These are phyloP conservation scores for Singerocomus inundabilis DNA, from an alignment of 1,284 basidiomycete genomes.

Conservation along the genomic window DNA sequence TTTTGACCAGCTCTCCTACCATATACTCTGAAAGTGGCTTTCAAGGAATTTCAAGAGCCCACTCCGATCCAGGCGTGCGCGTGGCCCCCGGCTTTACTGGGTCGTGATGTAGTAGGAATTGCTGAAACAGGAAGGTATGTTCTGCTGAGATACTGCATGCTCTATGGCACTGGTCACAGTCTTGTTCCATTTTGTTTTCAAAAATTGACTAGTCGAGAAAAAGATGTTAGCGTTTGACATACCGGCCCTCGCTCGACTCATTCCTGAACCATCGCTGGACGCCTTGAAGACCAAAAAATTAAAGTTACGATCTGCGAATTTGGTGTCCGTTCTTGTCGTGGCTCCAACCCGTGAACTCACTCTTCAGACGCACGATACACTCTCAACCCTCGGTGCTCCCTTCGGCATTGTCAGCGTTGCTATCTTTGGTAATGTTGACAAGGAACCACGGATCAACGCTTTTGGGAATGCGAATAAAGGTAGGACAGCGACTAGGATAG, in stretches of 20 bases:
- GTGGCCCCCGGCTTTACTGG: constrained; percentile 86
- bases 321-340: constrained; percentile 80
- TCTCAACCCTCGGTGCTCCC: constrained; percentile 74
- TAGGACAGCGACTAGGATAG: constrained; percentile 47
- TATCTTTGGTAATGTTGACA: constrained; percentile 91
- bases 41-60: constrained; percentile 79
- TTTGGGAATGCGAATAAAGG: constrained; percentile 50
- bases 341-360: constrained; percentile 95
- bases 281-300: constrained; percentile 33
- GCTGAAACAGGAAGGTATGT: constrained; percentile 90
- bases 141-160: background rate
- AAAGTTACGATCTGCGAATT: constrained; percentile 28
- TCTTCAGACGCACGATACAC: constrained; percentile 89
- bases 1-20: constrained; percentile 82
- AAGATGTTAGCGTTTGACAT: constrained; percentile 98
- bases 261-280: constrained; percentile 36
- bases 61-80: constrained; percentile 96
- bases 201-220: constrained; percentile 8
- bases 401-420: constrained; percentile 62
- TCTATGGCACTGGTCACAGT: background rate
- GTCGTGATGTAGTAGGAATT: constrained; percentile 91
- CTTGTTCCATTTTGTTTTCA: background rate
- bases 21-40: constrained; percentile 57
- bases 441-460: constrained; percentile 75
- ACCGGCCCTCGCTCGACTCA: constrained; percentile 74